Conservation (phyloP, 139 green algal species). For the Picochlorum costavermella region DNA sequence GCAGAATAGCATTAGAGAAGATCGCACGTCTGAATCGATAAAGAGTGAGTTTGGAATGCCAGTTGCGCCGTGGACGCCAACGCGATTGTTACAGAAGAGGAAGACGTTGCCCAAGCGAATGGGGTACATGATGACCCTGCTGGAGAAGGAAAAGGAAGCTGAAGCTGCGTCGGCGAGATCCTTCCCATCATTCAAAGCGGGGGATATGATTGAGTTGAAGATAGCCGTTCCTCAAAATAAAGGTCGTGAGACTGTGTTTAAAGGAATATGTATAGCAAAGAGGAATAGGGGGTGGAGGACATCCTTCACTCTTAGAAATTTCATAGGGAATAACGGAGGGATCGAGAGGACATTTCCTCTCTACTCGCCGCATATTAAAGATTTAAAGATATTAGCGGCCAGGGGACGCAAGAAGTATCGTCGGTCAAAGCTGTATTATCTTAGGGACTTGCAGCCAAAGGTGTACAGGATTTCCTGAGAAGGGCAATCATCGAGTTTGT, state of each 20-base stretch:
- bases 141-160: slow-evolving; percentile 33
- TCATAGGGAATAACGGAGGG: slow-evolving; percentile 25
- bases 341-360: slow-evolving; percentile 51
- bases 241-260: slow-evolving; percentile 29
- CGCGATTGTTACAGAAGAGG: slow-evolving; percentile 37
- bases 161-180: background rate
- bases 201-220: slow-evolving; percentile 40
- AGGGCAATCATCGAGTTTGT: background rate
- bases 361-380: slow-evolving; percentile 43
- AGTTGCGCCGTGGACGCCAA: slow-evolving; percentile 49
- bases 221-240: slow-evolving; percentile 48
- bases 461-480: slow-evolving; percentile 23
- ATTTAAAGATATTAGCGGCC: slow-evolving; percentile 33
- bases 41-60: background rate
- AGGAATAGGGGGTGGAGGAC: slow-evolving; percentile 31
- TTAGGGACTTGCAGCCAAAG: slow-evolving; percentile 29
- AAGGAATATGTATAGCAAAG: slow-evolving; percentile 45
- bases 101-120: slow-evolving; percentile 47
- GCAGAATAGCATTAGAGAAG: too few relatives aligned
- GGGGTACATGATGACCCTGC: slow-evolving; percentile 35
- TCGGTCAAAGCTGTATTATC: slow-evolving; percentile 53
- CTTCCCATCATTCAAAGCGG: slow-evolving; percentile 35
- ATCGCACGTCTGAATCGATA: too few relatives aligned
- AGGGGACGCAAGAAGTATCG: slow-evolving; percentile 14
- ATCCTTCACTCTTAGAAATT: slow-evolving; percentile 48